Evolutionary conservation across 1,284 basidiomycete species (phyloP), one percentile per base, ranked within the genome.

Genomic region (Xerocomus cyaneibrunnescens): DNA sequence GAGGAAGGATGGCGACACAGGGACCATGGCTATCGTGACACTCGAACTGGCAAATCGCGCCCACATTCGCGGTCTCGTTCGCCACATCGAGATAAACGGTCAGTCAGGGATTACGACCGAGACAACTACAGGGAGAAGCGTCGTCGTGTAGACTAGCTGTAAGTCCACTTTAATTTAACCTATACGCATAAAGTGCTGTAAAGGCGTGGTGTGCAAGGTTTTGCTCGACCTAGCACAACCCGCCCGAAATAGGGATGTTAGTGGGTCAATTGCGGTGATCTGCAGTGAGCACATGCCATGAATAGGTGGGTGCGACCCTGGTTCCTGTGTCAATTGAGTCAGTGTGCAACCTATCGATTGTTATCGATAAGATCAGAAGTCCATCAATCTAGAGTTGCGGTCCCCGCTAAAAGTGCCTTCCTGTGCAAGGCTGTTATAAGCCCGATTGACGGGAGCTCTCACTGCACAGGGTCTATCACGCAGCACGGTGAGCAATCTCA

Each of bases 61-160:
- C 66, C 65, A 21, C 64, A 57, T 27, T 71, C 74, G 39, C 65
- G 71, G 43, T 74, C 74, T 17, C 64, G 68, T 31, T 73, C 74
- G 10, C 68, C 70, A 16, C 72, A 59, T 51, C 58, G 64, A 52
- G 57, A 72, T 30, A 54, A 62, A 28, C 62, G 65, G 47, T 62
- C 62, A 52, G 69, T 70, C 50, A 66, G 72, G 44, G 78, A 78
- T 55, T 70, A 75, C 22, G 71, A 73, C 27, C 55, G 59, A 39
- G 59, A 65, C 48, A 58, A 55, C 25, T 65, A 71, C 56, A 62
- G 67, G 45, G 76, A 75, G 32, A 74, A 74, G 45, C 69, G 73
- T 50, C 63, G 73, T 57, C 63, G 74, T 50, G 59, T 75, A 57
- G 73, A 72, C 51, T 72, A 52, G 59, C 49, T 52, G 54, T 55